Evolutionary conservation across 202 grass and related monocot genomes (phyloP), one percentile per base, ranked within the genome.

Genomic region (Setaria italica): DNA sequence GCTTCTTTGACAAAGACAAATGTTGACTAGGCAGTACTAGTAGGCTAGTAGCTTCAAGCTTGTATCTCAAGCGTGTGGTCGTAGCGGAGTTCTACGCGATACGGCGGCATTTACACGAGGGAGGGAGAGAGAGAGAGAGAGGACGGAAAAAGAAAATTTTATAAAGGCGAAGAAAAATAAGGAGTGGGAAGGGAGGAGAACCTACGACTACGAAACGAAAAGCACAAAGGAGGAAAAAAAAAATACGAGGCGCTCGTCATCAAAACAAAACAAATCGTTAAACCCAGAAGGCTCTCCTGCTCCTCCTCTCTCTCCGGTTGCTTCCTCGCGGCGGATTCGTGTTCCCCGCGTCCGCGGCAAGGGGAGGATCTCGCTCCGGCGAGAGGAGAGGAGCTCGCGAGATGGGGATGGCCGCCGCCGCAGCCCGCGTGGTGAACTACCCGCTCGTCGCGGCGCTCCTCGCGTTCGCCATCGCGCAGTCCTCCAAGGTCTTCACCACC

Each of bases 401-500:
- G 46, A 48, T 3, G 73, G 59, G 9, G 70, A 45, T 76, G 67
- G 67, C 83, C 76, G 53, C 67, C 82, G 46, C 30, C 67, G 75
- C 77, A 57, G 47, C 76, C 88, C 47, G 29, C 71, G 79, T 73
- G 75, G 65, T 71, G 77, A 85, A 95, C 68, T 94, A 89, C 73
- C 94, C 97, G 63, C 90, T 99, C 55, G 78, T 94, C 84, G 75
- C 97, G 42, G 97, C 88, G 46, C 77, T 99, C 56, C 57, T 97
- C 53, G 92, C 90, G 9, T 97, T 91, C 70, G 70, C 82, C 19
- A 13, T 91, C 67, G 94, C 97, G 47, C 97, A 96, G 86, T 88
- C 94, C 68, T 82, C 59, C 56, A 97, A 96, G 90, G 88, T 99
- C 88, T 88, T 99, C 90, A 92, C 90, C 16, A 83, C 89, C 77